A percentile compares a stretch with the other conserved stretches of the same genome.
Conservation (phyloP, 305 asterid genomes). For the Fraxinus greggii region DNA sequence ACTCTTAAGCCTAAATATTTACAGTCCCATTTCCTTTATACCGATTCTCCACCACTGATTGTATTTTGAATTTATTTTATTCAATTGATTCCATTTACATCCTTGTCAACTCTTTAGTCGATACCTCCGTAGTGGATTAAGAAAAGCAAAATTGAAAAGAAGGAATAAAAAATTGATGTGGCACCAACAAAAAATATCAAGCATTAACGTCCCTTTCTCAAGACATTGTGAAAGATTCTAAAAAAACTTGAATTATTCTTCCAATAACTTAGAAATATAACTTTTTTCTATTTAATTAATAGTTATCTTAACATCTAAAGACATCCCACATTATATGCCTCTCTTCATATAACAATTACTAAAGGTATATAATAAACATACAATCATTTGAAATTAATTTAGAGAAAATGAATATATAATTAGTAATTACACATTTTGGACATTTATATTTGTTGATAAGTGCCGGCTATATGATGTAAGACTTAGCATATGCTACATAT, state of each 20-base stretch:
- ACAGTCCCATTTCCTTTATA: neutral
- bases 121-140: neutral
- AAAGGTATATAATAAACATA: neutral
- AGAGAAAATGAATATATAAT: neutral
- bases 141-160: neutral
- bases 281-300: constrained; percentile 3
- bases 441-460: neutral
- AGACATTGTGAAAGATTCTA: neutral
- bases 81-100: neutral
- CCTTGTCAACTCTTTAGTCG: neutral
- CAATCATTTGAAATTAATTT: constrained; percentile 22
- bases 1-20: neutral
- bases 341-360: neutral
- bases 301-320: constrained; percentile 3
- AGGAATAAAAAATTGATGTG: neutral
- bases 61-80: neutral
- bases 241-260: neutral
- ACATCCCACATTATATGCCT: neutral
- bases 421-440: neutral
- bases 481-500: neutral
- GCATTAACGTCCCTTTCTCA: neutral
- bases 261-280: neutral
- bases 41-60: neutral
- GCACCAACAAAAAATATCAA: neutral
- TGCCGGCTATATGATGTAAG: constrained; percentile 24